Evolutionary conservation across 192 early-diverging fungal species (phyloP), one percentile per base, ranked within the genome.

Genomic region (Spizellomyces sp.): DNA sequence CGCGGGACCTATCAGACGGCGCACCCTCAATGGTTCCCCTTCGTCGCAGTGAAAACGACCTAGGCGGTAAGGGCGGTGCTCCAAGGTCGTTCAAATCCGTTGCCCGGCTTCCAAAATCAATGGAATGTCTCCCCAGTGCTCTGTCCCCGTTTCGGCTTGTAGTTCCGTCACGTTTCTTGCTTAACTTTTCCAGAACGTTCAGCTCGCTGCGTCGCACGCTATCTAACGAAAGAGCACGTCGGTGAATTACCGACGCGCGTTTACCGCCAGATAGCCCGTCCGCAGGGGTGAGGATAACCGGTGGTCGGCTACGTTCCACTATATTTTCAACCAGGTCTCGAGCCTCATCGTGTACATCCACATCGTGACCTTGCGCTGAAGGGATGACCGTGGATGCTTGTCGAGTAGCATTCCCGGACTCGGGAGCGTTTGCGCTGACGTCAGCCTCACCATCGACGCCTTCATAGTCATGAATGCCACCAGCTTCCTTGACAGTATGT

Each of bases 171-270:
- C 27, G 27, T 36, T 36, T 36, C 3, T 36, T 36, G 27, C 27
- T 36, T 3, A 36, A 36, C 27, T 36, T 36, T 36, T 36, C 27
- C 27, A 36, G 27, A 2, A 36, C 3, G 27, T 36, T 36, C 27
- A 36, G 0, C 27, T 36, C 27, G 27, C 6, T 17, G 12, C 19
- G 15, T 19, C 45, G 45, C 15, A 65, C 41, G 27, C 64, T 65
- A 42, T 65, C 64, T 12, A 65, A 46, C 12, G 64, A 65, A 0
- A 65, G 44, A 52, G 64, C 64, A 54, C 64, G 43, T 19, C 64
- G 64, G 64, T 50, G 64, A 12, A 61, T n/a, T 61, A 21, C 10
- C 9, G 41, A 27, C 15, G 21, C 21, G 14, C 21, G 12, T 42
- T 12, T 14, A 2, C 59, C 59, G 14, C 21, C 41, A 61, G 12